Evolutionary conservation across 2,329 filamentous ascomycete genomes (phyloP).

Genomic region (Aspergillus ustus): DNA sequence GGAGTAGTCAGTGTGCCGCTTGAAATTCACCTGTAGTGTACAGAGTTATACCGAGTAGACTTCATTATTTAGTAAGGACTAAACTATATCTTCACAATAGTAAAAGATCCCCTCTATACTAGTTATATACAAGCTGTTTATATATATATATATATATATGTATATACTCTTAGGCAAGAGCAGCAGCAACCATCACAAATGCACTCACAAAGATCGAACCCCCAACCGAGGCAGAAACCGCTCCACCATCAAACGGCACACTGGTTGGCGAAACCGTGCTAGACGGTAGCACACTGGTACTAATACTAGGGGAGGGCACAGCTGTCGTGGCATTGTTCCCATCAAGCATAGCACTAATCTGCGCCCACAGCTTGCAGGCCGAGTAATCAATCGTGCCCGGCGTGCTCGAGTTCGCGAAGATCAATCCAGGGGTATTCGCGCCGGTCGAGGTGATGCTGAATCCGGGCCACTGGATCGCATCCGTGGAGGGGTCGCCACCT

Average conservation of each 20-base stretch:
- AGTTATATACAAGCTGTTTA: background rate
- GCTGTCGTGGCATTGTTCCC: conserved; percentile 2
- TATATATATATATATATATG: too few relatives aligned
- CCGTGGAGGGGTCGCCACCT: conserved; percentile 22
- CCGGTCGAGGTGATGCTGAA: conserved; percentile 15
- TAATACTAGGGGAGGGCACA: background rate
- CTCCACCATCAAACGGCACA: background rate
- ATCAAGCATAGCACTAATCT: conserved; percentile 16
- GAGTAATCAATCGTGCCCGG: conserved; percentile 23
- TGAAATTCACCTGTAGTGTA: too few relatives aligned
- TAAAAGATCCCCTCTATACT: too few relatives aligned
- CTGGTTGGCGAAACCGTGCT: background rate
- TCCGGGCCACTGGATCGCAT: conserved; percentile 21
- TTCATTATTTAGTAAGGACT: too few relatives aligned
- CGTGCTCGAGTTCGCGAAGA: conserved; percentile 18
- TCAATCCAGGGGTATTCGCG: conserved; percentile 14
- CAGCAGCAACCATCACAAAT: background rate
- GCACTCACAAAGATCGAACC: background rate
- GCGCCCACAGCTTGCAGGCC: conserved; percentile 21
- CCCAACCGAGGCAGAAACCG: background rate
- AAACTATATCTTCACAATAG: too few relatives aligned
- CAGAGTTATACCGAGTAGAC: too few relatives aligned
- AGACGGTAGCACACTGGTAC: background rate
- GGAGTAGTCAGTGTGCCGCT: too few relatives aligned
- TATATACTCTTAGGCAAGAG: background rate